These are phyloP conservation scores for Scorias spongiosa DNA, from an alignment of 2,329 filamentous ascomycete species.

Conservation along the genomic window DNA sequence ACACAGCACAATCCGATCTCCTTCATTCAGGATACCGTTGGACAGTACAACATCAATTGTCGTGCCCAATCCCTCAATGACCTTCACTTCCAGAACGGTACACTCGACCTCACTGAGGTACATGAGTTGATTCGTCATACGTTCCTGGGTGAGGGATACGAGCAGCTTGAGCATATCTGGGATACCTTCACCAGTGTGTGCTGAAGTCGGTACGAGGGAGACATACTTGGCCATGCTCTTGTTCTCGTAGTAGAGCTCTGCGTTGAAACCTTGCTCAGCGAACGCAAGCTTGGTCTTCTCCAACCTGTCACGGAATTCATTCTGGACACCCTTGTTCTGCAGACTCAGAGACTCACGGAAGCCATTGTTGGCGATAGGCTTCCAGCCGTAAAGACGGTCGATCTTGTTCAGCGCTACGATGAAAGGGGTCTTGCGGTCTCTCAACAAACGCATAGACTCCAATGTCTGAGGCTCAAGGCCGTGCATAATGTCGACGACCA, in stretches of 20 bases:
- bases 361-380: slow-evolving; percentile 95
- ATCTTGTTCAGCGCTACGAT: slow-evolving; percentile 99
- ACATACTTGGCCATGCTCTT: slow-evolving; percentile 91
- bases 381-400: slow-evolving; percentile 97
- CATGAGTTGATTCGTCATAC: slow-evolving; percentile 95
- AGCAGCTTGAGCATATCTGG: slow-evolving; percentile 97
- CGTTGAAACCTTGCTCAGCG: slow-evolving; percentile 93
- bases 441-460: slow-evolving; percentile 88
- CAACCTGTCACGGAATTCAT: slow-evolving; percentile 83
- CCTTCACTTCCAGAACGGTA: slow-evolving; percentile 96
- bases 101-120: slow-evolving; percentile 96
- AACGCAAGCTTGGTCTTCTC: slow-evolving; percentile 88
- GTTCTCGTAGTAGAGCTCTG: slow-evolving; percentile 93
- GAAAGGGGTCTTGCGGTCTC: slow-evolving; percentile 91
- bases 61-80: slow-evolving; percentile 96
- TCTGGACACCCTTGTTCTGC: slow-evolving; percentile 85
- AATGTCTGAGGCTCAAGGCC: slow-evolving; percentile 93
- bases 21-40: slow-evolving; percentile 88
- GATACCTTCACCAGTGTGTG: slow-evolving; percentile 97
- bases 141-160: slow-evolving; percentile 80
- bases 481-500: slow-evolving; percentile 99
- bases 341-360: slow-evolving; percentile 83
- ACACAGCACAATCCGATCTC: slow-evolving; percentile 86
- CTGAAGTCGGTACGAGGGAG: slow-evolving; percentile 92
- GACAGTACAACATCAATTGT: slow-evolving; percentile 95